Conservation (phyloP, 371 early-diverging fungal species). For the Haplosporangium sp. region DNA sequence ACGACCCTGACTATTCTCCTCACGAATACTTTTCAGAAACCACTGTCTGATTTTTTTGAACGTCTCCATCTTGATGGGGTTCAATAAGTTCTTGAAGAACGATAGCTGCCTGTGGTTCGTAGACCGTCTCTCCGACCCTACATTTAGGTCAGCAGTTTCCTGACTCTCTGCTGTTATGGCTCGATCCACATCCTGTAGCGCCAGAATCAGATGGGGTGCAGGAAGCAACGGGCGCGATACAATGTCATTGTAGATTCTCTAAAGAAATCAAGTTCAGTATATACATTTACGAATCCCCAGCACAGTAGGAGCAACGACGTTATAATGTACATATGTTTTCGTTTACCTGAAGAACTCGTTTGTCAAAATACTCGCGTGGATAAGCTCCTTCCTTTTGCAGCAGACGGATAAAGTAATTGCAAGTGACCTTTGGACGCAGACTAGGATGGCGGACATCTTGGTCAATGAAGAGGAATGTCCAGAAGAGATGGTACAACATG, state of each 20-base stretch:
- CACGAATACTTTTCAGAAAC: conserved; percentile 36
- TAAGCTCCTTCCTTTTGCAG: conserved; percentile 45
- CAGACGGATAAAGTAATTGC: conserved; percentile 39
- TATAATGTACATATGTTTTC: not conserved
- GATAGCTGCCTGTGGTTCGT: conserved; percentile 6
- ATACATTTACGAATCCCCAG: not conserved
- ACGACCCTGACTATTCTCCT: conserved; percentile 13
- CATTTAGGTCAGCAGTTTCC: not conserved
- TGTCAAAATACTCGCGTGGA: conserved; percentile 41
- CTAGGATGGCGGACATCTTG: conserved; percentile 51
- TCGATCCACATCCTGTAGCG: conserved; percentile 10
- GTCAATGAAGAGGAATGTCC: conserved; percentile 53
- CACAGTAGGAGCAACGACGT: too few relatives aligned
- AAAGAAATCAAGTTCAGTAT: not conserved
- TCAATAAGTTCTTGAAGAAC: conserved; percentile 18
- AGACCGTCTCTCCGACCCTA: not conserved
- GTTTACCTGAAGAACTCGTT: conserved; percentile 42
- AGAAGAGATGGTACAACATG: conserved; percentile 48
- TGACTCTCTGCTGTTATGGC: not conserved
- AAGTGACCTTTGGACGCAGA: conserved; percentile 37
- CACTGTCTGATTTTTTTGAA: conserved; percentile 16
- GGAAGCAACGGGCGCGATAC: conserved; percentile 42
- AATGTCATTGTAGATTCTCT: conserved; percentile 54
- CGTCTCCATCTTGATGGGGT: conserved; percentile 18
- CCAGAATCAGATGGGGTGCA: conserved; percentile 38